Evolutionary conservation across 148 eudicot genomes (phyloP).

Genomic region (Heliamphora exappendiculata): DNA sequence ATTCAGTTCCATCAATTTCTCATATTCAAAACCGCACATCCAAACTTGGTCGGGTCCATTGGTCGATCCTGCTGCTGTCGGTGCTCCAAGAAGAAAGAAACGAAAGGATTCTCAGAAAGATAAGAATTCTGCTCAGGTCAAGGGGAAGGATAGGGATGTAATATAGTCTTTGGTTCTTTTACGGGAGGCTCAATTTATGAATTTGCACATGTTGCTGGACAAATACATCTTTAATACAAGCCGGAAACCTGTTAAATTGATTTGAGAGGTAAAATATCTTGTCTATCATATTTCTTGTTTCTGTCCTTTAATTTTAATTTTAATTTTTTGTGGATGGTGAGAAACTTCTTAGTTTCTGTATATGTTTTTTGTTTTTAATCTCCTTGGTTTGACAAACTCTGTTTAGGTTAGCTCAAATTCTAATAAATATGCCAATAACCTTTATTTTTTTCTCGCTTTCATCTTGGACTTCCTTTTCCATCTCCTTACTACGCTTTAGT

Average conservation of each 20-base stretch:
- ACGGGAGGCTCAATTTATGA: neutral
- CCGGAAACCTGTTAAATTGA: constrained; percentile 12
- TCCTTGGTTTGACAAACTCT: constrained; percentile 1
- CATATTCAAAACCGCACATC: constrained; percentile 43
- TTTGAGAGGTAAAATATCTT: constrained; percentile 25
- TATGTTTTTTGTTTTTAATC: neutral
- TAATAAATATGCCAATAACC: constrained; percentile 13
- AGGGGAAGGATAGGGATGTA: constrained; percentile 12
- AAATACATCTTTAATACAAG: neutral
- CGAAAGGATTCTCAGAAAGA: constrained; percentile 30
- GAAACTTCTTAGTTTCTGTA: constrained; percentile 19
- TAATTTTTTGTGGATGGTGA: constrained; percentile 18
- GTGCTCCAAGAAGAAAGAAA: constrained; percentile 48
- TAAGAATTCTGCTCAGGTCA: constrained; percentile 23
- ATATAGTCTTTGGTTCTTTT: constrained; percentile 2
- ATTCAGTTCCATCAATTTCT: constrained; percentile 66
- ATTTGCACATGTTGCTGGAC: constrained; percentile 12
- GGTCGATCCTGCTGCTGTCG: constrained; percentile 38
- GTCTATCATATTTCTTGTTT: constrained; percentile 5
- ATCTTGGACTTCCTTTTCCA: neutral
- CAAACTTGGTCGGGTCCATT: constrained; percentile 86
- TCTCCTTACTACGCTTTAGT: neutral
- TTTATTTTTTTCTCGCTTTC: neutral
- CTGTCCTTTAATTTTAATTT: no score
- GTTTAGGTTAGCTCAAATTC: constrained; percentile 3